A percentile compares a stretch with the other conserved stretches of the same genome.
phyloP scores from a whole-genome alignment of 306 rosid genomes.

The Cicer cuneatum region DNA sequence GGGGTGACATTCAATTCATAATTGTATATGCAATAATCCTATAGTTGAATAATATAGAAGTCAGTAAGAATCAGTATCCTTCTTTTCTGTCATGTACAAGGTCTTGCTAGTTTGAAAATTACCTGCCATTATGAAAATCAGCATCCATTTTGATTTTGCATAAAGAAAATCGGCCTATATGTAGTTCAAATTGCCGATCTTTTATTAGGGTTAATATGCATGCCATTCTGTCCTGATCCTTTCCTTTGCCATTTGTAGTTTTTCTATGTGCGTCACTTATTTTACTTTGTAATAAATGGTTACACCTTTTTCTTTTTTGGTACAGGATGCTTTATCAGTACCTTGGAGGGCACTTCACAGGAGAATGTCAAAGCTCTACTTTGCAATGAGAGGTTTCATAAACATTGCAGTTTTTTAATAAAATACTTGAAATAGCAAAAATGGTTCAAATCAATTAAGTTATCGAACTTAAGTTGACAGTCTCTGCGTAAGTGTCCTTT shows the following conservation, averaged over 20 bases:
- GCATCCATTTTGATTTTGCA: neutral
- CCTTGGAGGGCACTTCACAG: conserved; percentile 77
- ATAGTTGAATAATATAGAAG: neutral
- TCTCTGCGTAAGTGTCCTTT: neutral
- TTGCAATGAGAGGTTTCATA: conserved; percentile 84
- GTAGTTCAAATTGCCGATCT: neutral
- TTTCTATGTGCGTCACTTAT: neutral
- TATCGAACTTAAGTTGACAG: neutral
- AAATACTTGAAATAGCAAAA: neutral
- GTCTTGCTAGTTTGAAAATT: neutral
- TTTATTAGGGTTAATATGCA: neutral
- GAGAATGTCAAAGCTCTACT: conserved; percentile 75
- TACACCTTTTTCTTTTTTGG: conserved; percentile 3
- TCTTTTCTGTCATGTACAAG: neutral
- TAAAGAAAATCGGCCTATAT: neutral
- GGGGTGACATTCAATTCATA: neutral
- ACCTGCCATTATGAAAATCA: too few species aligned
- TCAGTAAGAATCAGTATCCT: neutral
- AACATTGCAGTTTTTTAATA: neutral
- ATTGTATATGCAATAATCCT: neutral
- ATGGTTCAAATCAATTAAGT: neutral
- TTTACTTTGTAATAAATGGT: conserved; percentile 4
- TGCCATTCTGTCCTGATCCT: neutral
- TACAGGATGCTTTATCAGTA: conserved; percentile 80
- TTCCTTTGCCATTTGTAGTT: neutral